Percentiles rank a stretch among this genome's conserved stretches.
These are phyloP conservation scores for Parastagonospora nodorum DNA, from an alignment of 2,329 filamentous ascomycete species.

Conservation along the genomic window DNA sequence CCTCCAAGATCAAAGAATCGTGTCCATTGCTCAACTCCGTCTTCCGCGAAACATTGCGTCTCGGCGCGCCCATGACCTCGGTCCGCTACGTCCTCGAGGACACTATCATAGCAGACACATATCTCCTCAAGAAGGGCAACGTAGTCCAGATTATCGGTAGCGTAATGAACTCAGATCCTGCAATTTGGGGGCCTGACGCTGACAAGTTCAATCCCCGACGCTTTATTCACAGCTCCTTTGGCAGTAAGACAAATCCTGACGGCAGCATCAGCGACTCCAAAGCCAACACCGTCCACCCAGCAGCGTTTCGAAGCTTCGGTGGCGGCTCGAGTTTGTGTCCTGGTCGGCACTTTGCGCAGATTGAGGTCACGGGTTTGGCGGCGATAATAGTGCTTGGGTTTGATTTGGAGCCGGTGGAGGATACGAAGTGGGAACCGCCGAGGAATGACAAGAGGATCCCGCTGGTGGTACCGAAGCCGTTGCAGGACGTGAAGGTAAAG, in stretches of 20 bases:
- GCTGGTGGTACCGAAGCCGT: constrained; percentile 25
- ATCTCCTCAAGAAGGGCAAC: constrained; percentile 51
- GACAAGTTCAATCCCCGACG: constrained; percentile 50
- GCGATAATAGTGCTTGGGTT: constrained; percentile 37
- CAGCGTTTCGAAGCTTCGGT: constrained; percentile 40
- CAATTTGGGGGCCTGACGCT: constrained; percentile 54
- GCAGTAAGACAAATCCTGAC: constrained; percentile 20
- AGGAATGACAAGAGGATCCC: constrained; percentile 24
- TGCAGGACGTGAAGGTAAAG: constrained; percentile 15
- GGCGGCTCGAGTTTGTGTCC: constrained; percentile 42
- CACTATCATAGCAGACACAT: constrained; percentile 48
- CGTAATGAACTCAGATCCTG: constrained; percentile 49
- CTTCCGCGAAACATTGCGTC: constrained; percentile 54
- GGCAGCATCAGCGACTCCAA: constrained; percentile 16
- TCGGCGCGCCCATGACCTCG: constrained; percentile 47
- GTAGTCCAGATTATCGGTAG: constrained; percentile 54
- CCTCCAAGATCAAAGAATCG: constrained; percentile 43
- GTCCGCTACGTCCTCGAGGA: constrained; percentile 52
- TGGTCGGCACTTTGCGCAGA: constrained; percentile 43
- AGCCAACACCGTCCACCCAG: constrained; percentile 27
- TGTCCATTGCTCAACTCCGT: constrained; percentile 53
- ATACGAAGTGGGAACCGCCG: constrained; percentile 21
- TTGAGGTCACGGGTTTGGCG: constrained; percentile 37
- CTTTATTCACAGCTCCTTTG: constrained; percentile 40
- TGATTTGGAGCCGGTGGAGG: constrained; percentile 31